A percentile compares a stretch with the other conserved stretches of the same genome.
phyloP scores from a whole-genome alignment of 148 eudicot species.

The Heliamphora exappendiculata region DNA sequence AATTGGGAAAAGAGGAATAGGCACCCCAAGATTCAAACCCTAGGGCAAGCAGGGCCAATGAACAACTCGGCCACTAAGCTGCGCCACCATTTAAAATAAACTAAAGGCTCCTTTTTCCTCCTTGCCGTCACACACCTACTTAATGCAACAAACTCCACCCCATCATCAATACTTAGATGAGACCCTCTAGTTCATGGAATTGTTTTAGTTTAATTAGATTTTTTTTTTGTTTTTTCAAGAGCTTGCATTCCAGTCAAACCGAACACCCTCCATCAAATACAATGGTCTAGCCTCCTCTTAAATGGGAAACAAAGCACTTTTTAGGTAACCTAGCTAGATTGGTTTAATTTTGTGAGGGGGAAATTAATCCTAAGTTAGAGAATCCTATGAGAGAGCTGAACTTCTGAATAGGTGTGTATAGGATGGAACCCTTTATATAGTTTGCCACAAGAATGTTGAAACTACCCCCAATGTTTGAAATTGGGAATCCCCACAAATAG shows the following conservation, averaged over 20 bases:
- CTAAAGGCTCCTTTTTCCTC: neutral
- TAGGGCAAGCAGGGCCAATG: too few species aligned
- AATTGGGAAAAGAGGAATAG: too few species aligned
- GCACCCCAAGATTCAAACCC: too few species aligned
- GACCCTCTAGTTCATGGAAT: neutral
- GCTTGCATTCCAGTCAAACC: neutral
- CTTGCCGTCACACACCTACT: neutral
- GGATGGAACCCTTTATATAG: too few species aligned
- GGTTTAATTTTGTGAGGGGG: neutral
- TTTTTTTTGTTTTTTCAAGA: too few species aligned
- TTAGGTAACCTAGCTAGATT: neutral
- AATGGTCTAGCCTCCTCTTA: slow-evolving; percentile 2
- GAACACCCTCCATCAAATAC: neutral
- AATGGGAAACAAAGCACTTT: slow-evolving; percentile 3
- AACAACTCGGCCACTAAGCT: too few species aligned
- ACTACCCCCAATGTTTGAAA: too few species aligned
- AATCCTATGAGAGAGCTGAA: neutral
- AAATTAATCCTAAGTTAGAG: neutral
- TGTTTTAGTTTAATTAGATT: neutral
- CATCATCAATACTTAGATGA: neutral
- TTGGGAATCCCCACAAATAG: too few species aligned
- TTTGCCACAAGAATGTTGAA: too few species aligned
- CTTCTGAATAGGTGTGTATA: too few species aligned
- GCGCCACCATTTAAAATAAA: too few species aligned
- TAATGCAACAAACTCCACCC: neutral